phyloP scores from a whole-genome alignment of 1,284 basidiomycete species.

The Microbotryum silenes-acaulis region DNA sequence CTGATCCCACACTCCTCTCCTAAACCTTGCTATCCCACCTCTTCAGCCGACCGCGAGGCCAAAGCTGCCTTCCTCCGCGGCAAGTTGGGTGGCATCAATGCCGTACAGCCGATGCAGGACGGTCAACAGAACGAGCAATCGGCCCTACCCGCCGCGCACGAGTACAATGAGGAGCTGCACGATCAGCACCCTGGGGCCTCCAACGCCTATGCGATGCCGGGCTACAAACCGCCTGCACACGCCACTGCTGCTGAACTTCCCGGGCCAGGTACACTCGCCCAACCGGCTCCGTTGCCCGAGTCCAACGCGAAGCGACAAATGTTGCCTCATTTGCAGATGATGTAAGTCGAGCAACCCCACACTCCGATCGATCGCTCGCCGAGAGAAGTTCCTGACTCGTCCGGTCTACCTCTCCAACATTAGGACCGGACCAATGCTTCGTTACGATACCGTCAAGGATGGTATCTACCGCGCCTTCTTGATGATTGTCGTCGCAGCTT shows the following conservation, averaged over 20 bases:
- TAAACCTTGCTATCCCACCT: not conserved
- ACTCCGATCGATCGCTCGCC: not conserved
- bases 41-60: slow-evolving; percentile 13
- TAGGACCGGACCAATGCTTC: slow-evolving; percentile 63
- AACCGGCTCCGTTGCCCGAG: slow-evolving; percentile 7
- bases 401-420: not conserved
- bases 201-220: not conserved
- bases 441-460: slow-evolving; percentile 79
- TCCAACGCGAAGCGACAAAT: slow-evolving; percentile 44
- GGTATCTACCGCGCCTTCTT: slow-evolving; percentile 66
- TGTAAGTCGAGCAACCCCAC: slow-evolving; percentile 6
- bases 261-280: slow-evolving; percentile 5
- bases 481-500: slow-evolving; percentile 39
- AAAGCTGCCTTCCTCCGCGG: slow-evolving; percentile 5
- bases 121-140: too few relatives aligned
- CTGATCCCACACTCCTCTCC: too few relatives aligned
- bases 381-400: not conserved
- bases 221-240: not conserved
- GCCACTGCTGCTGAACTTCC: not conserved
- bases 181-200: not conserved
- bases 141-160: slow-evolving; percentile 5
- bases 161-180: slow-evolving; percentile 2
- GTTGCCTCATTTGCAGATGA: slow-evolving; percentile 53
- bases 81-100: slow-evolving; percentile 16
- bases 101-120: slow-evolving; percentile 8